These are phyloP conservation scores for Mrakia blollopis DNA, from an alignment of 768 basidiomycete species.

Conservation along the genomic window DNA sequence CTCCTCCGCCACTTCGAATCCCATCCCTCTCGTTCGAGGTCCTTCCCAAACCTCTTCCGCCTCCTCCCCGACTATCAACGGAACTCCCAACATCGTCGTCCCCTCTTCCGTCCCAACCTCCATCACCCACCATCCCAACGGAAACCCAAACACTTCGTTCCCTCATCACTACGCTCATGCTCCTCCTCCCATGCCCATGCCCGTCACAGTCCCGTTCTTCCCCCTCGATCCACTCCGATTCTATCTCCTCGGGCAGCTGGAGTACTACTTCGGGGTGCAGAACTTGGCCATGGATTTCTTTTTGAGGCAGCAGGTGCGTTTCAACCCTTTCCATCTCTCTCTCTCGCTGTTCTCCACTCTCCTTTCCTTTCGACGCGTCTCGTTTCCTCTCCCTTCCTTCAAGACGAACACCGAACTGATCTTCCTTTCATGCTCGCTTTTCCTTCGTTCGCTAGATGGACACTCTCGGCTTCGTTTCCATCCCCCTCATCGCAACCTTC, in stretches of 20 bases:
- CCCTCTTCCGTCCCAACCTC: slow-evolving; percentile 3
- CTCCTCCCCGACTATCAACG: neutral
- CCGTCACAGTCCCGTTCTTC: slow-evolving; percentile 38
- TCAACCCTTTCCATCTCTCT: neutral
- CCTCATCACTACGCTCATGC: neutral
- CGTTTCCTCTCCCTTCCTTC: neutral
- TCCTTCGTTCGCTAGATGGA: slow-evolving; percentile 75
- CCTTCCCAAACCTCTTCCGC: neutral
- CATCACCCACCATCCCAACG: neutral
- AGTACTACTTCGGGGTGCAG: slow-evolving; percentile 86
- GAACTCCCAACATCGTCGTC: neutral
- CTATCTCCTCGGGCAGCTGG: slow-evolving; percentile 66
- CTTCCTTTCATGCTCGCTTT: neutral
- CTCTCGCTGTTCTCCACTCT: too few species aligned
- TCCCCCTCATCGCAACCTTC: slow-evolving; percentile 76
- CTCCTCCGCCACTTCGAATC: neutral
- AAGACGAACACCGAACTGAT: too few species aligned
- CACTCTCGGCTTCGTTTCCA: slow-evolving; percentile 76
- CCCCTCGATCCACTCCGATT: slow-evolving; percentile 59
- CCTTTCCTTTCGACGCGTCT: too few species aligned
- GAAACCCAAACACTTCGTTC: neutral
- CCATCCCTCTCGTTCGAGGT: neutral
- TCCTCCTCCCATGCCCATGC: slow-evolving; percentile 40
- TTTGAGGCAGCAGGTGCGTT: slow-evolving; percentile 66
- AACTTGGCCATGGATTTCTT: slow-evolving; percentile 85